phyloP scores from a whole-genome alignment of 1,284 basidiomycete genomes.

The Boletus smithii region DNA sequence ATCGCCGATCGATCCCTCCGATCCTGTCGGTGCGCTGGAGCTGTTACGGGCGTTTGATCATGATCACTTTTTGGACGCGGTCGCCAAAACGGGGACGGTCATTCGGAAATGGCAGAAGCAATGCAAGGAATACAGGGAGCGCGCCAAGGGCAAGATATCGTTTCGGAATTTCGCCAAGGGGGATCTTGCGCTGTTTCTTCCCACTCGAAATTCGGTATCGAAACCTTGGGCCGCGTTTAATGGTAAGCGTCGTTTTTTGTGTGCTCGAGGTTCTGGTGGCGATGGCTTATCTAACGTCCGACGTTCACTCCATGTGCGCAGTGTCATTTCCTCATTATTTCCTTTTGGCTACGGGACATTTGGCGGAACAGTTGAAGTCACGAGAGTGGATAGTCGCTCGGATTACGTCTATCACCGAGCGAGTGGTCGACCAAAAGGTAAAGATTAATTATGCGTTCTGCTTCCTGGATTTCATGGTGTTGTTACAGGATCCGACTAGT shows the following conservation, averaged over 20 bases:
- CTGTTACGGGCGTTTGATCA: conserved; percentile 74
- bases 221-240: conserved; percentile 99
- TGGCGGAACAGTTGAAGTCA: conserved; percentile 82
- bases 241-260: conserved; percentile 44
- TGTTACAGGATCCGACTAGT: conserved; percentile 59
- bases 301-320: conserved; percentile 28
- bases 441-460: conserved; percentile 19
- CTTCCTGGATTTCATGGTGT: conserved; percentile 8
- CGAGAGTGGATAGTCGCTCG: conserved; percentile 94
- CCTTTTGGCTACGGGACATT: conserved; percentile 78
- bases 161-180: conserved; percentile 92
- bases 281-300: neutral
- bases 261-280: neutral
- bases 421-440: conserved; percentile 78
- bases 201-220: conserved; percentile 87
- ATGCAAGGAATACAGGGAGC: conserved; percentile 90
- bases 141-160: conserved; percentile 89
- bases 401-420: conserved; percentile 84
- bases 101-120: conserved; percentile 96
- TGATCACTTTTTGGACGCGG: conserved; percentile 77
- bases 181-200: conserved; percentile 92
- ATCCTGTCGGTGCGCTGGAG: conserved; percentile 65
- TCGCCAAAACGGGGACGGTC: conserved; percentile 77
- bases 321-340: conserved; percentile 98
- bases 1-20: conserved; percentile 68